Percentiles rank a stretch among this genome's conserved stretches.
Evolutionary conservation across 192 early-diverging fungal genomes (phyloP).

Genomic region (Nowakowskiella sp.): DNA sequence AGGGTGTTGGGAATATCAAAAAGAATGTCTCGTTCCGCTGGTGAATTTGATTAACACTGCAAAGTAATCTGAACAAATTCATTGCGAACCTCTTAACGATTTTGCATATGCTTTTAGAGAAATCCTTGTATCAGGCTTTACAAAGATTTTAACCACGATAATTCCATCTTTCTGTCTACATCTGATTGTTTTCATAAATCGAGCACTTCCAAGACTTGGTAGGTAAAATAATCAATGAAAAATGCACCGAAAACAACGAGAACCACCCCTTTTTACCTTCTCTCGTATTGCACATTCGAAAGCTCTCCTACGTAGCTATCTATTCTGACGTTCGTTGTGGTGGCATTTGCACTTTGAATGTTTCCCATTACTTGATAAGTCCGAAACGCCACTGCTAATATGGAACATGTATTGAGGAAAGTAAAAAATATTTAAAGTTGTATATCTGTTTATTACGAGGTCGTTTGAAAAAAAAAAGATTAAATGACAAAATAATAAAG

Average conservation of each 20-base stretch:
- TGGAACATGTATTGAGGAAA: no score
- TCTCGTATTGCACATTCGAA: conserved; percentile 61
- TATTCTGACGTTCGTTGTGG: conserved; percentile 51
- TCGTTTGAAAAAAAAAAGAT: no score
- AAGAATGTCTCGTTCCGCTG: conserved; percentile 61
- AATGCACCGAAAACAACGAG: not conserved
- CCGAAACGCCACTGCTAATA: no score
- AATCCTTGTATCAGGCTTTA: conserved; percentile 67
- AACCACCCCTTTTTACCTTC: conserved; percentile 36
- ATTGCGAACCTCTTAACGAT: conserved; percentile 45
- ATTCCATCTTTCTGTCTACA: conserved; percentile 68
- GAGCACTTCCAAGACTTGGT: conserved; percentile 72
- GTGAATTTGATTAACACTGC: not conserved
- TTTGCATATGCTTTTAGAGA: conserved; percentile 47
- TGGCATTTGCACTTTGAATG: conserved; percentile 58
- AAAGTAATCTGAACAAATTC: not conserved
- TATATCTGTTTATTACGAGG: no score
- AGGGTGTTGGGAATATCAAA: conserved; percentile 68
- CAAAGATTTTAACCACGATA: conserved; percentile 87
- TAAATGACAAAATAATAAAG: no score
- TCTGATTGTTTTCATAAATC: conserved; percentile 93
- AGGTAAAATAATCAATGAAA: conserved; percentile 8
- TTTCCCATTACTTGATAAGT: conserved; percentile 64
- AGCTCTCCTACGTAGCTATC: conserved; percentile 68
- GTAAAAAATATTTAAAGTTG: no score